Percentiles rank a stretch among this genome's conserved stretches.
These are phyloP conservation scores for Marchantia paleacea DNA, from an alignment of 225 moss, liverwort and hornwort species.

Conservation along the genomic window DNA sequence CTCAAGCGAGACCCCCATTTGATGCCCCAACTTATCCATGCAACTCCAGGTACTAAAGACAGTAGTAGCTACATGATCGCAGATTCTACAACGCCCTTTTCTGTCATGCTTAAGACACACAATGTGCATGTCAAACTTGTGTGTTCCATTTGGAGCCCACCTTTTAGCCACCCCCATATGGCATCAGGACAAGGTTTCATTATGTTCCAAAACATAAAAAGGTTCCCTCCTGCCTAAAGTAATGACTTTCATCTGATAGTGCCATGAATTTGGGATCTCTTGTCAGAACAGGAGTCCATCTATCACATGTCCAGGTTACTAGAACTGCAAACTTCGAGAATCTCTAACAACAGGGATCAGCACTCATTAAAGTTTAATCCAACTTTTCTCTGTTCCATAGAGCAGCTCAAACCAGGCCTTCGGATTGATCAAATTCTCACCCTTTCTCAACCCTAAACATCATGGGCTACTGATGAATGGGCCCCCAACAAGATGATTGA, in stretches of 20 bases:
- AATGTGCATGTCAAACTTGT: slow-evolving; percentile 13
- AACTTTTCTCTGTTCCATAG: background rate
- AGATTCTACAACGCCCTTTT: background rate
- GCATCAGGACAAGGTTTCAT: background rate
- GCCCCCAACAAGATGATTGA: background rate
- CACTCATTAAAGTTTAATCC: background rate
- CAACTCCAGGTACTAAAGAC: background rate
- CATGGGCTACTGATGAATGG: background rate
- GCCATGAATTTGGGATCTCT: background rate
- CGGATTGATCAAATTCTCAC: background rate
- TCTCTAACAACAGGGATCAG: background rate
- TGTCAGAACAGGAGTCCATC: slow-evolving; percentile 4
- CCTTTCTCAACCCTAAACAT: background rate
- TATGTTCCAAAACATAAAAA: slow-evolving; percentile 8
- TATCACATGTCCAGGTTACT: background rate
- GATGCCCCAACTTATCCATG: background rate
- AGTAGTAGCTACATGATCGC: background rate
- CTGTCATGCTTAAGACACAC: slow-evolving; percentile 8
- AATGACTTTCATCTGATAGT: background rate
- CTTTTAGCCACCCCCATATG: slow-evolving; percentile 7
- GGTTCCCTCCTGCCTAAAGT: slow-evolving; percentile 6
- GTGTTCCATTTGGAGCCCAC: background rate
- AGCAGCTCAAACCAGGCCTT: background rate
- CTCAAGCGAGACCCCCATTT: background rate
- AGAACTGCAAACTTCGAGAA: background rate